Percentiles rank a stretch among this genome's conserved stretches.
These are phyloP conservation scores for Corylus avellana DNA, from an alignment of 306 rosid genomes.

Conservation along the genomic window DNA sequence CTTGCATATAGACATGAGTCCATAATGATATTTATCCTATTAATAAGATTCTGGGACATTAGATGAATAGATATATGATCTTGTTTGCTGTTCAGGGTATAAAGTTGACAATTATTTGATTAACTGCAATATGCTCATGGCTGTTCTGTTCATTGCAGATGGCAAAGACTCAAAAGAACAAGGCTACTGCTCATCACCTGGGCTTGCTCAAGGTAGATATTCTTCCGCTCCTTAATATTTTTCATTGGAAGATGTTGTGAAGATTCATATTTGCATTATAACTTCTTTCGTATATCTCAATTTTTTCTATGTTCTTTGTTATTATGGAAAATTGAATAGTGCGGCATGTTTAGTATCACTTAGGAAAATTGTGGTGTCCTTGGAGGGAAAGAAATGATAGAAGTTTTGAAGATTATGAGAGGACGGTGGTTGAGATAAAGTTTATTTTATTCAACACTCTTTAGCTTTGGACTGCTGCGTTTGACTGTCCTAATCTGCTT, in stretches of 20 bases:
- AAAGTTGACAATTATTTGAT: neutral
- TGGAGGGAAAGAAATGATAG: no score
- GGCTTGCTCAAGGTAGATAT: conserved; percentile 85
- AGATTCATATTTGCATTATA: neutral
- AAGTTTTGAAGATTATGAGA: no score
- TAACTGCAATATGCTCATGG: neutral
- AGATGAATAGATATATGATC: neutral
- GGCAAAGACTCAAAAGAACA: conserved; percentile 98
- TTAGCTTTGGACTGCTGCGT: no score
- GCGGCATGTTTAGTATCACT: neutral
- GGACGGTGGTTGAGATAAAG: no score
- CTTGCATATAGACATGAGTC: neutral
- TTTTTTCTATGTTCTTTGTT: neutral
- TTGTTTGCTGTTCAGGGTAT: neutral
- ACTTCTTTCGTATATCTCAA: neutral
- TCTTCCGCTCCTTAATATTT: conserved; percentile 1
- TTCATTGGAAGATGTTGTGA: conserved; percentile 6
- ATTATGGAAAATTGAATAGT: neutral
- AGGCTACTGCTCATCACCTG: conserved; percentile 98
- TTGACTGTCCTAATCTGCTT: no score
- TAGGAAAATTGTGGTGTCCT: neutral
- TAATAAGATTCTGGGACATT: neutral
- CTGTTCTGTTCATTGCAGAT: conserved; percentile 53
- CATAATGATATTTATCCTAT: neutral
- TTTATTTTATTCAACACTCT: no score